A percentile compares a stretch with the other conserved stretches of the same genome.
phyloP scores from a whole-genome alignment of 306 rosid genomes.

The Quercus aquifolioides region DNA sequence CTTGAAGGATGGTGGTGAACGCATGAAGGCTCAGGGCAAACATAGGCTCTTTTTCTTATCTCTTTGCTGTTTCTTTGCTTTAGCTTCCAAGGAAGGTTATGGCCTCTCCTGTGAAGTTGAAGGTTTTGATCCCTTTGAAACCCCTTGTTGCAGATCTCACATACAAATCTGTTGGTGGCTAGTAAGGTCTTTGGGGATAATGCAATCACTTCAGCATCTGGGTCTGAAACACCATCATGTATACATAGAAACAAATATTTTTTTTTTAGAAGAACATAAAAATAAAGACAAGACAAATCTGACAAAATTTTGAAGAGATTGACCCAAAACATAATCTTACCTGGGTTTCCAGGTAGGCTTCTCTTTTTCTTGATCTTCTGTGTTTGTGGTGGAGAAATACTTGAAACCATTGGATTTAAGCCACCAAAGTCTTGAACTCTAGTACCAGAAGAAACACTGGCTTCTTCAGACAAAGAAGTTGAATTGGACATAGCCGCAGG shows the following conservation, averaged over 20 bases:
- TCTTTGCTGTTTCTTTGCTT: conserved; percentile 86
- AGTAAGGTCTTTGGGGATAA: conserved; percentile 78
- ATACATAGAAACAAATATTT: neutral
- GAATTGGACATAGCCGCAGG: conserved; percentile 70
- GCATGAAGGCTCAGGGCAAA: conserved; percentile 92
- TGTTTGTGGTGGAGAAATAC: conserved; percentile 35
- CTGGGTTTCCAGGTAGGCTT: conserved; percentile 91
- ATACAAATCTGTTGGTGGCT: conserved; percentile 82
- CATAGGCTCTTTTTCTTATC: conserved; percentile 79
- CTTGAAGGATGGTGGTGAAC: conserved; percentile 96
- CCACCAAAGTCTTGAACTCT: conserved; percentile 56
- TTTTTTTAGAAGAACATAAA: too few relatives aligned
- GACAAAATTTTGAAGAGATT: neutral
- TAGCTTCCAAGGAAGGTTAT: conserved; percentile 92
- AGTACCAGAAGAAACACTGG: conserved; percentile 53
- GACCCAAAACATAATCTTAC: conserved; percentile 18
- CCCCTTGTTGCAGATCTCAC: conserved; percentile 93
- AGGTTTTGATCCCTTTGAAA: conserved; percentile 92
- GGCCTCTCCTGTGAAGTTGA: conserved; percentile 91
- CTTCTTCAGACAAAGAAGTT: conserved; percentile 67
- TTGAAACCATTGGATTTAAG: conserved; percentile 39
- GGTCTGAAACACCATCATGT: conserved; percentile 40
- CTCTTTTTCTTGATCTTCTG: conserved; percentile 72
- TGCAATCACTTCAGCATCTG: conserved; percentile 93
- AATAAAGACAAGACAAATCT: neutral